Conservation (phyloP, 192 early-diverging fungal species). For the Kappamyces sp. region DNA sequence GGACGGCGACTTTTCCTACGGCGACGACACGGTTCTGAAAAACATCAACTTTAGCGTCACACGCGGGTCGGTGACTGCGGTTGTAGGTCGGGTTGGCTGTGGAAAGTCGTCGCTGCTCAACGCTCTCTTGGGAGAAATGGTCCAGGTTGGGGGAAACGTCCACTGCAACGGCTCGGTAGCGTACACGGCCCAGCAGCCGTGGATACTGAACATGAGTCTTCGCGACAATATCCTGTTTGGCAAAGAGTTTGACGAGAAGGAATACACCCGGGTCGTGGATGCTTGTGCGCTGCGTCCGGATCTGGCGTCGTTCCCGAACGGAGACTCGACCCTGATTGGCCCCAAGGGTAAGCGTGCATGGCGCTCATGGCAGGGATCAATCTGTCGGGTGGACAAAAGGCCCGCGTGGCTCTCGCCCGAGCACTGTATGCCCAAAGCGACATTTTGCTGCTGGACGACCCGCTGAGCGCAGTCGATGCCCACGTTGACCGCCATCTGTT, state of each 20-base stretch:
- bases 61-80: conserved; percentile 7
- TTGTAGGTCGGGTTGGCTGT: conserved; percentile 24
- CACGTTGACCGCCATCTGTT: conserved; percentile 19
- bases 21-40: not conserved
- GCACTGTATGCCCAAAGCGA: conserved; percentile 21
- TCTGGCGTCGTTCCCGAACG: conserved; percentile 49
- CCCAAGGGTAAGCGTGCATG: conserved; percentile 40
- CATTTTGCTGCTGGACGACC: conserved; percentile 52
- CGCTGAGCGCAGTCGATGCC: conserved; percentile 57
- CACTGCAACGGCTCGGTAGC: conserved; percentile 32
- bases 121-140: conserved; percentile 30
- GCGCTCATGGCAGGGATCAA: conserved; percentile 19
- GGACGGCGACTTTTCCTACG: not conserved
- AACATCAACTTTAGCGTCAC: not conserved
- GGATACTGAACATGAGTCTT: conserved; percentile 64
- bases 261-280: conserved; percentile 50
- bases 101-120: conserved; percentile 26
- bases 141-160: conserved; percentile 13
- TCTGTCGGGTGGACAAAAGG: conserved; percentile 40
- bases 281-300: conserved; percentile 56
- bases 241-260: conserved; percentile 42
- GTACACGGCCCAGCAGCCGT: conserved; percentile 58
- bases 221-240: conserved; percentile 67
- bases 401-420: conserved; percentile 32
- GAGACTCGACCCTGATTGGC: conserved; percentile 58